Percentiles rank a stretch among this genome's conserved stretches.
phyloP scores from a whole-genome alignment of 1,284 basidiomycete genomes.

The Pseudozyma pruni region DNA sequence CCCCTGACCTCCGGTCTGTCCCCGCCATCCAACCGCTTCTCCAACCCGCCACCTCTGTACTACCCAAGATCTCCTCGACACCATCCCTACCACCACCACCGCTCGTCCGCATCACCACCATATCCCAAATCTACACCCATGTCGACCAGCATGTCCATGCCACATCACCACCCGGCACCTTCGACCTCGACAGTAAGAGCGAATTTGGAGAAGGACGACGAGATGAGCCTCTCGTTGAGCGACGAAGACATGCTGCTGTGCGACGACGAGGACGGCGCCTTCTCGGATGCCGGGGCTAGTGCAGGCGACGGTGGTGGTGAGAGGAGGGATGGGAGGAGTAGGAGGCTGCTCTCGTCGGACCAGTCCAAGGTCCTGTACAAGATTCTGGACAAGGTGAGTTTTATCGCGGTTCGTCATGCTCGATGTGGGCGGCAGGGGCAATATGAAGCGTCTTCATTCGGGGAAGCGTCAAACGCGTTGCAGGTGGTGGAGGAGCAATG shows the following conservation, averaged over 20 bases:
- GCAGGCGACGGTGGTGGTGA: background rate
- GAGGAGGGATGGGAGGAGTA: slow-evolving; percentile 2
- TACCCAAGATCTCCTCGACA: background rate
- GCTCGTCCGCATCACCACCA: background rate
- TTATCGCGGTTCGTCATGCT: background rate
- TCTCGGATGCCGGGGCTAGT: slow-evolving; percentile 8
- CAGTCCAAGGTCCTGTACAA: slow-evolving; percentile 57
- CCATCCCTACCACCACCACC: background rate
- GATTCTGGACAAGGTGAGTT: slow-evolving; percentile 46
- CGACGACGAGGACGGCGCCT: slow-evolving; percentile 11
- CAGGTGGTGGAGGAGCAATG: too few relatives aligned
- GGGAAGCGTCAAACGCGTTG: too few relatives aligned
- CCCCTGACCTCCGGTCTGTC: too few relatives aligned
- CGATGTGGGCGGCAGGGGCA: too few relatives aligned
- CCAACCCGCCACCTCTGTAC: background rate
- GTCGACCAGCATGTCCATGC: background rate
- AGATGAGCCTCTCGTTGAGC: slow-evolving; percentile 12
- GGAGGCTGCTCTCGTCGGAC: slow-evolving; percentile 43
- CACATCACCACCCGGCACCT: background rate
- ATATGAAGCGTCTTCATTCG: too few relatives aligned
- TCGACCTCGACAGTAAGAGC: background rate
- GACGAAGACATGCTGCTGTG: slow-evolving; percentile 43
- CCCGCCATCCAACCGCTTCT: too few relatives aligned
- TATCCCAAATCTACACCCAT: too few relatives aligned
- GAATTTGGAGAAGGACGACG: background rate